Base-by-base conservation (phyloP, 2,329 filamentous ascomycete genomes). In the Aspergillus fructus region DNA sequence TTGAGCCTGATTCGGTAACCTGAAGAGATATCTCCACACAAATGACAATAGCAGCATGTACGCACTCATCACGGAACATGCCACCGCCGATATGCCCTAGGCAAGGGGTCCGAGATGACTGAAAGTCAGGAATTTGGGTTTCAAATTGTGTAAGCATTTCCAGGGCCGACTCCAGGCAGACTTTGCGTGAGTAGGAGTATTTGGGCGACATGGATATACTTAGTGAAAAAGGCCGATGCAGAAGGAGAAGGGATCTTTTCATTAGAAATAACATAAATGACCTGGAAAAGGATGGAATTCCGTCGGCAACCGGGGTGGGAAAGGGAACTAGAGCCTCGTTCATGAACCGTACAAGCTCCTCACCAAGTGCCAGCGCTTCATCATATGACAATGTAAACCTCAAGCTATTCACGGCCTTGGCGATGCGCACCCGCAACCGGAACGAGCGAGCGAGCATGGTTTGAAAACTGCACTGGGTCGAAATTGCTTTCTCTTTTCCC, bases 181-280 rank as follows among this genome's bases (percentile, higher is more conserved):
- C 56, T 49, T 74, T 75, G 6, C 70, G 67, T 8, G 74, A 76
- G 50, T 72, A 76, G 5, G 72, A 73, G 48, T 67, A 76, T 54
- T 70, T 67, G 0, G 71, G 71, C 5, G 72, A 62, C 3, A 64
- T 59, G 11, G 65, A 62, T 12, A 74, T 68, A 55, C 69, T 73
- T n/a, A 71, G 60, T 2, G 70, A 71, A 50, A 72, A 74, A 1
- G 72, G 73, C 7, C 76, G 78, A 60, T 87, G 84, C 0, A 87
- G 71, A 1, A 78, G 75, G 13, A 86, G 76, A 2, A 85, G 63
- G 63, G 84, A 85, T 13, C 84, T 81, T 5, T 81, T 80, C 4
- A 82, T 72, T 0, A 82, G 71, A 41, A 81, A 79, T 49, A 84
- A 78, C 24, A 83, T 68, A 5, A 85, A 65, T 3, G 69, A 71